phyloP scores from a whole-genome alignment of 768 basidiomycete species.

The Termitomyces eurrhizus region DNA sequence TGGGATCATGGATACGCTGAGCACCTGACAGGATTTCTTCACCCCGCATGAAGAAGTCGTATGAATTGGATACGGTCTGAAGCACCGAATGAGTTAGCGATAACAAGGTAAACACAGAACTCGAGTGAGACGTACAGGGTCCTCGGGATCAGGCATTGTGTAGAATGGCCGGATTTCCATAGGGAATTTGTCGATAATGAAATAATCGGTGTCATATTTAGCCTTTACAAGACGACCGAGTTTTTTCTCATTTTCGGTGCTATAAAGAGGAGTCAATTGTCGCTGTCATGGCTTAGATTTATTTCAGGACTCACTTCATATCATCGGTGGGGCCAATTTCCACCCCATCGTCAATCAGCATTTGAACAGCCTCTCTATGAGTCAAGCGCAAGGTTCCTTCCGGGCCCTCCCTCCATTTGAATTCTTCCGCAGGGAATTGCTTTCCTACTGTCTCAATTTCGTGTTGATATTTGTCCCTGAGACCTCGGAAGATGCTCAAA shows the following conservation, averaged over 20 bases:
- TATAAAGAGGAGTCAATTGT: constrained; percentile 25
- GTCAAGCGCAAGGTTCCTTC: constrained; percentile 84
- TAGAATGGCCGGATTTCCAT: constrained; percentile 95
- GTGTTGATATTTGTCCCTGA: constrained; percentile 68
- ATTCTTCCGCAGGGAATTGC: constrained; percentile 95
- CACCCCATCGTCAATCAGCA: constrained; percentile 85
- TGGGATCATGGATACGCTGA: constrained; percentile 93
- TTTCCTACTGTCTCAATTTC: constrained; percentile 80
- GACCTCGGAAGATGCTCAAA: constrained; percentile 79
- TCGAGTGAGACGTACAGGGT: constrained; percentile 56
- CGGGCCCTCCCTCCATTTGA: constrained; percentile 89
- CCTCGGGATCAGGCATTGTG: constrained; percentile 95
- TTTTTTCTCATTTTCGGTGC: constrained; percentile 94
- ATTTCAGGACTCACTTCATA: constrained; percentile 60
- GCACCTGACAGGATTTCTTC: constrained; percentile 99
- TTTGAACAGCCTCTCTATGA: constrained; percentile 83
- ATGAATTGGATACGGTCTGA: constrained; percentile 92
- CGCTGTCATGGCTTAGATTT: constrained; percentile 2
- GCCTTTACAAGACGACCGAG: constrained; percentile 86
- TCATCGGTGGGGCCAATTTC: constrained; percentile 78
- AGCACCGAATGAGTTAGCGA: constrained; percentile 6
- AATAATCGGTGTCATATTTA: constrained; percentile 98
- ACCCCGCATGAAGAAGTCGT: constrained; percentile 99
- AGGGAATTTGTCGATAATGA: constrained; percentile 99
- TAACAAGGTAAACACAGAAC: constrained; percentile 1